phyloP scores from a whole-genome alignment of 495 filamentous ascomycete species.

The Penicillium waksmanii region DNA sequence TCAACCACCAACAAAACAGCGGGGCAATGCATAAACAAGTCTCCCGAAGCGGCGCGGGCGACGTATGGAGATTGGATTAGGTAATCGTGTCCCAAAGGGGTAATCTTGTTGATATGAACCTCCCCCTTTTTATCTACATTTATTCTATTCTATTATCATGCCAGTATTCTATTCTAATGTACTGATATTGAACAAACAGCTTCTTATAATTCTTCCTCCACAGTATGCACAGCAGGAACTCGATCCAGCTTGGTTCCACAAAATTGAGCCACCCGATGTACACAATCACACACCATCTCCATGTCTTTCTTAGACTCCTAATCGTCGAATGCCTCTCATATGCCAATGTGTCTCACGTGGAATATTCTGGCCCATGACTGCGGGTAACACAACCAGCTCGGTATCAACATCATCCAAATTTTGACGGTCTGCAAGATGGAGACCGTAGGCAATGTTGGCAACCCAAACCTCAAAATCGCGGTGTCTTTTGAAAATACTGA shows the following conservation, averaged over 20 bases:
- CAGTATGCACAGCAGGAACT: conserved; percentile 12
- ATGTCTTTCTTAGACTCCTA: conserved; percentile 50
- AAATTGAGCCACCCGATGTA: conserved; percentile 18
- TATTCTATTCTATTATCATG: not conserved
- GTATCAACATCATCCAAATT: conserved; percentile 50
- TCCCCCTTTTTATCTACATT: not conserved
- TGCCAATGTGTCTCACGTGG: conserved; percentile 52
- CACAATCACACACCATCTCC: conserved; percentile 35
- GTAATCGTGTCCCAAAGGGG: conserved; percentile 21
- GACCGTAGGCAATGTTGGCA: conserved; percentile 51
- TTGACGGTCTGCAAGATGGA: conserved; percentile 53
- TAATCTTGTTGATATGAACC: not conserved
- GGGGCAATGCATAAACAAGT: conserved; percentile 43
- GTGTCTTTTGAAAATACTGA: conserved; percentile 32
- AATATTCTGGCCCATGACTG: conserved; percentile 59
- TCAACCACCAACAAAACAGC: conserved; percentile 23
- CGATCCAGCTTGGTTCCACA: conserved; percentile 18
- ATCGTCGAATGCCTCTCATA: conserved; percentile 46
- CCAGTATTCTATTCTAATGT: not conserved
- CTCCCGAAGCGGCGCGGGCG: conserved; percentile 37
- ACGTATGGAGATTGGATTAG: conserved; percentile 18
- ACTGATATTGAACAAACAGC: not conserved
- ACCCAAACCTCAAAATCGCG: conserved; percentile 17
- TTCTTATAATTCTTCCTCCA: conserved; percentile 9
- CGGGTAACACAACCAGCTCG: conserved; percentile 50